Evolutionary conservation across 345 rosid species (phyloP), one percentile per base, ranked within the genome.

Genomic region (Brassica juncea): DNA sequence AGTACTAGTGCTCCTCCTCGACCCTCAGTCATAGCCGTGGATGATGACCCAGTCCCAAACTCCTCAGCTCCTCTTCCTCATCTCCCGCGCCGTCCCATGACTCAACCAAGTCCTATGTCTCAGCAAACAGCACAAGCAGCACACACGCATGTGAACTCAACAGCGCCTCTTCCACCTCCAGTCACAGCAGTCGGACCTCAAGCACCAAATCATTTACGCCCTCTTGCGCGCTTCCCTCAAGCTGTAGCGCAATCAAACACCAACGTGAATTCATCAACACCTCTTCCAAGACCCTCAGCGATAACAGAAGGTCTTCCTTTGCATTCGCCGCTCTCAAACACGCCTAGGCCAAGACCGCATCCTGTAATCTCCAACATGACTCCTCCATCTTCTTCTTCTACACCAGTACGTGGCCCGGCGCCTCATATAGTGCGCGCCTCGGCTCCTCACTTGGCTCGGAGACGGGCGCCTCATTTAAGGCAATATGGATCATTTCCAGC

Each of bases 381-480:
- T 37, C 72, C 79, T 37, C 8, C 79, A 9, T 59, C 68, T 55
- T 11, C 72, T 14, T 59, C 68, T 55, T 11, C 72, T 14, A 55
- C 68, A 57, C 57, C 31, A 1, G 61, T 15, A 1, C 27, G 37
- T 21, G 75, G 76, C 19, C 57, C 19, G 21, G 21, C 57, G 57
- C 57, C 57, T 52, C 57, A 52, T 23, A 4, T 3, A 52, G 16
- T 55, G 3, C 72, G 83, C 0, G 1, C 31, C 9, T 52, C 64
- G 68, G 68, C 83, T 1, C 83, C 83, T 55, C 83, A 80, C 25
- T n/a, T 80, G 21, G 19, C 21, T 52, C 57, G 57, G 19, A 52
- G 57, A 11, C 69, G 44, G 72, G 68, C 83, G 2, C 83, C 83
- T 63, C 83, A 80, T 42, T 4, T 80, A 64, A 58, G 27, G 55